Percentiles rank a stretch among this genome's conserved stretches.
phyloP scores from a whole-genome alignment of 2,329 filamentous ascomycete genomes.

The Ascomycota sp. region DNA sequence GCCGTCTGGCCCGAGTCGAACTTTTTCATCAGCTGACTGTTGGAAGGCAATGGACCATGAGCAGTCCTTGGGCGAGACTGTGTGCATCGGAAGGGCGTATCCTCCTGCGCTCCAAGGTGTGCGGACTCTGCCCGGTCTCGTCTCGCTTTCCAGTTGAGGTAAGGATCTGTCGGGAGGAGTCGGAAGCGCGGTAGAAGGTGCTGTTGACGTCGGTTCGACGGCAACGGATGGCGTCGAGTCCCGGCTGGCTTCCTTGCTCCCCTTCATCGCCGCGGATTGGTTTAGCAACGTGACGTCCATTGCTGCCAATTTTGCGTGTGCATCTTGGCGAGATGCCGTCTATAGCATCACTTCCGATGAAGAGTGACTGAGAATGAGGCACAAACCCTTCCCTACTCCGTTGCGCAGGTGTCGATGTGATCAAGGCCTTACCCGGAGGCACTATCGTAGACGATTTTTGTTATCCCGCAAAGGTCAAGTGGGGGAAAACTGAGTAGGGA shows the following conservation, averaged over 20 bases:
- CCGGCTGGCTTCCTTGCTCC: constrained; percentile 1
- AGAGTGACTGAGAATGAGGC: too few relatives aligned
- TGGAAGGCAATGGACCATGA: constrained; percentile 6
- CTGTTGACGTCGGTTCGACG: constrained; percentile 1
- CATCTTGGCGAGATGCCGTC: too few relatives aligned
- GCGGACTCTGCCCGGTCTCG: constrained; percentile 10
- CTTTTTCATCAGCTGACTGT: constrained; percentile 7
- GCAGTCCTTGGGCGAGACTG: constrained; percentile 16
- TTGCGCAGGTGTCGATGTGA: too few relatives aligned
- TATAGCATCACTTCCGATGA: not conserved
- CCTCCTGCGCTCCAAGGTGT: constrained; percentile 31
- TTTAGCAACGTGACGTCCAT: constrained; percentile 24
- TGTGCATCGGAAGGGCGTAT: constrained; percentile 22
- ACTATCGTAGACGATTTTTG: too few relatives aligned
- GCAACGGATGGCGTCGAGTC: constrained; percentile 3
- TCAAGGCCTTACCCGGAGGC: too few relatives aligned
- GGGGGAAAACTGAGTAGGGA: too few relatives aligned
- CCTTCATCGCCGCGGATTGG: constrained; percentile 8
- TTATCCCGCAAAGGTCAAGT: too few relatives aligned
- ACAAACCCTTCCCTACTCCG: too few relatives aligned
- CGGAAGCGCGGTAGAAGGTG: constrained; percentile 6
- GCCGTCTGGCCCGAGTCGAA: constrained; percentile 4
- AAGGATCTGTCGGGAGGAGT: constrained; percentile 14
- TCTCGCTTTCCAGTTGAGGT: constrained; percentile 6
- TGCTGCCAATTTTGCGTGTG: constrained; percentile 1